A percentile compares a stretch with the other conserved stretches of the same genome.
Conservation (phyloP, 129 eudicot genomes). For the Helianthus tuberosus region DNA sequence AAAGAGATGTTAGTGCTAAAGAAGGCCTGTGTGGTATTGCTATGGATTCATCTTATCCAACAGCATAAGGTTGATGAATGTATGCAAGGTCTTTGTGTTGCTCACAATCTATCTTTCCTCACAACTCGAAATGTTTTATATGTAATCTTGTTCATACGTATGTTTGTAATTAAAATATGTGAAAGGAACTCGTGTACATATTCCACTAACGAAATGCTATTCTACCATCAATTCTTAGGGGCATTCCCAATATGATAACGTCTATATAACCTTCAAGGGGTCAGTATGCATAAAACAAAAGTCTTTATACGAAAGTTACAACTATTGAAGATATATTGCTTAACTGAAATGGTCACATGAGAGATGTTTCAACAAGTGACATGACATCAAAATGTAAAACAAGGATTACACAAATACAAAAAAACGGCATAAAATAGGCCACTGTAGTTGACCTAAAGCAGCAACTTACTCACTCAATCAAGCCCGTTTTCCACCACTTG, state of each 20-base stretch:
- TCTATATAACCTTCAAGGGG: neutral
- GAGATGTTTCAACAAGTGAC: conserved; percentile 17
- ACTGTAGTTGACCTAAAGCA: conserved; percentile 29
- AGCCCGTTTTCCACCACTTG: conserved; percentile 72
- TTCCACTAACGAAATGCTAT: neutral
- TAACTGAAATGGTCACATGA: conserved; percentile 11
- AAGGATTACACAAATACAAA: conserved; percentile 36
- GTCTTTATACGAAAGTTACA: conserved; percentile 2
- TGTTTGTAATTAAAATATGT: neutral
- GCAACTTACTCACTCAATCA: conserved; percentile 31
- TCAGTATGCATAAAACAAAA: neutral
- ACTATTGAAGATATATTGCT: conserved; percentile 19
- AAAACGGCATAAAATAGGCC: conserved; percentile 24
- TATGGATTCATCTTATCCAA: conserved; percentile 40
- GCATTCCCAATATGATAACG: neutral
- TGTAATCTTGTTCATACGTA: conserved; percentile 9
- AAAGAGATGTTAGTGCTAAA: conserved; percentile 21
- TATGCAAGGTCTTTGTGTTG: neutral
- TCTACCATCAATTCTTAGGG: neutral
- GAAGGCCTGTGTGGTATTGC: conserved; percentile 42
- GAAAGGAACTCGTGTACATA: neutral
- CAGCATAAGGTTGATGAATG: conserved; percentile 13
- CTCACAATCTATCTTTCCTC: neutral
- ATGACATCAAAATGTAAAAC: conserved; percentile 15
- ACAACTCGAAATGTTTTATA: neutral